A percentile compares a stretch with the other conserved stretches of the same genome.
Conservation (phyloP, 139 green algal genomes). For the Ostreobium quekettii region DNA sequence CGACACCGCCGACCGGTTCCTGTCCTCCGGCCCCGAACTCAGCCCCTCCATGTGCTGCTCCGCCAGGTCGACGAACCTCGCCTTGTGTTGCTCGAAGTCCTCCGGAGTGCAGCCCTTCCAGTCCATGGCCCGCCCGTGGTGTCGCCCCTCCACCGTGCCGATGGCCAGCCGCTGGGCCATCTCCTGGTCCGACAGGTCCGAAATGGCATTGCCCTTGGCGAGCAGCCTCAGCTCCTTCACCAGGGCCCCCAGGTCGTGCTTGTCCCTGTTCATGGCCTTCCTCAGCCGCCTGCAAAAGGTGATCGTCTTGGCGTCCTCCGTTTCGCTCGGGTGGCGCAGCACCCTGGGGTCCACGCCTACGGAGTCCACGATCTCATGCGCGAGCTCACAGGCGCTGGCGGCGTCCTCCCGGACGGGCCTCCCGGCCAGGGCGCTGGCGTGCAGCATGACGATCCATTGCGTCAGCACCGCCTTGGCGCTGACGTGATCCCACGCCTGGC, state of each 20-base stretch:
- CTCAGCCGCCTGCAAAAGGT: neutral
- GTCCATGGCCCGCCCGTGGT: neutral
- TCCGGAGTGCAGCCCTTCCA: neutral
- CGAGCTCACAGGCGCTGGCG: neutral
- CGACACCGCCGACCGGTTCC: neutral
- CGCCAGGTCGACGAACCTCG: neutral
- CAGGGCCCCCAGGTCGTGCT: neutral
- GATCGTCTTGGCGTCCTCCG: neutral
- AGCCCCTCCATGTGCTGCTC: neutral
- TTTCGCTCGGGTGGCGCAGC: too few relatives aligned
- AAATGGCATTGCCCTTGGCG: neutral
- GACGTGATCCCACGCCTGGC: neutral
- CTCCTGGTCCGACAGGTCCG: neutral
- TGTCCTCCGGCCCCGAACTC: neutral
- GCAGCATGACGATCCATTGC: neutral
- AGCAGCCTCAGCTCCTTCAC: neutral
- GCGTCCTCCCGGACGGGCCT: neutral
- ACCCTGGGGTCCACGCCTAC: too few relatives aligned
- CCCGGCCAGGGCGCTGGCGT: neutral
- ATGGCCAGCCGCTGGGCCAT: neutral
- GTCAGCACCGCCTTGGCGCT: neutral
- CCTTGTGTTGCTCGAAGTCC: neutral
- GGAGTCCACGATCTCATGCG: neutral
- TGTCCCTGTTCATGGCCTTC: neutral
- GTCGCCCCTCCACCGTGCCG: neutral